Evolutionary conservation across 768 basidiomycete species (phyloP).

Genomic region (Trichaptum fuscoviolaceum): DNA sequence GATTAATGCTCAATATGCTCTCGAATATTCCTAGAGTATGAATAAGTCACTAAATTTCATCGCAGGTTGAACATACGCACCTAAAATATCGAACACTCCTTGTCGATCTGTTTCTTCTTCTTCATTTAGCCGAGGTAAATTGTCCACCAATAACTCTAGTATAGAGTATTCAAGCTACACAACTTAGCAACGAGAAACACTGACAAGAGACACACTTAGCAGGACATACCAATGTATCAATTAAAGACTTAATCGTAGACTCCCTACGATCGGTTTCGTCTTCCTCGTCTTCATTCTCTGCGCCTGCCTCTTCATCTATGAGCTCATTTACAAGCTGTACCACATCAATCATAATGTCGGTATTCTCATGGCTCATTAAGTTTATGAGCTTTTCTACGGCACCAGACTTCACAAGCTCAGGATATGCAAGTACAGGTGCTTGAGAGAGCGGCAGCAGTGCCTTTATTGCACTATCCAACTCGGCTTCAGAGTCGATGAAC

Average conservation of each 20-base stretch:
- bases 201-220: conserved; percentile 4
- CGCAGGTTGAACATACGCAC: conserved; percentile 29
- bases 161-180: conserved; percentile 75
- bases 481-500: conserved; percentile 98
- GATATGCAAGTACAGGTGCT: conserved; percentile 75
- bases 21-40: conserved; percentile 73
- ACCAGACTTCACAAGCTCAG: conserved; percentile 80
- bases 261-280: conserved; percentile 53
- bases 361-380: conserved; percentile 91
- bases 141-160: conserved; percentile 85
- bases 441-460: conserved; percentile 86
- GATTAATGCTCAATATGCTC: conserved; percentile 84
- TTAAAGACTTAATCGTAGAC: conserved; percentile 66
- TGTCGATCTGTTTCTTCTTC: conserved; percentile 85
- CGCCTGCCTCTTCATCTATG: conserved; percentile 93
- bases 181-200: conserved; percentile 9
- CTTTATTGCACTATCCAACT: conserved; percentile 85
- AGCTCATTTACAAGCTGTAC: conserved; percentile 90
- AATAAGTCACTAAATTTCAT: conserved; percentile 2
- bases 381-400: conserved; percentile 67
- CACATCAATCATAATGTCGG: conserved; percentile 95
- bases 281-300: conserved; percentile 60
- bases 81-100: conserved; percentile 91
- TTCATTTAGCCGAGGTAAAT: conserved; percentile 85
- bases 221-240: conserved; percentile 66